Evolutionary conservation across 495 filamentous ascomycete genomes (phyloP).

Genomic region (Letharia lupina): DNA sequence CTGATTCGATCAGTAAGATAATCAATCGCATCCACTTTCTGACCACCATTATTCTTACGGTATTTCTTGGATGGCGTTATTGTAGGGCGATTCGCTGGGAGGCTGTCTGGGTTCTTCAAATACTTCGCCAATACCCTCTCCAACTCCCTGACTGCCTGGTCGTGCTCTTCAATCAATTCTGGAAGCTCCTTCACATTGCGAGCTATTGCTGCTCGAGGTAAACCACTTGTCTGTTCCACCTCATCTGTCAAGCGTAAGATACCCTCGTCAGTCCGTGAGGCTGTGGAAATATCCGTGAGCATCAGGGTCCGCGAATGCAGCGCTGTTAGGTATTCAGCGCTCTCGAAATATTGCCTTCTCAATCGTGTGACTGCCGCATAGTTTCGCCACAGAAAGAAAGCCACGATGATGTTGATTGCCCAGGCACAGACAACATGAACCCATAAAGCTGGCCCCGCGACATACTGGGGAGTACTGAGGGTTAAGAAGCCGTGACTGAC

Average conservation of each 20-base stretch:
- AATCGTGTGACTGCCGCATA: slow-evolving; percentile 64
- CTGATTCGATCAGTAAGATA: slow-evolving; percentile 81
- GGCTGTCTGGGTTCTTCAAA: slow-evolving; percentile 71
- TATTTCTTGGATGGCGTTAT: slow-evolving; percentile 69
- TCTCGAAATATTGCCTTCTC: slow-evolving; percentile 73
- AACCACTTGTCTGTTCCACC: slow-evolving; percentile 62
- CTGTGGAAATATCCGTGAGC: slow-evolving; percentile 78
- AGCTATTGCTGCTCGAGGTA: slow-evolving; percentile 73
- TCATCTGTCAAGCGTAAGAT: slow-evolving; percentile 70
- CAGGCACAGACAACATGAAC: slow-evolving; percentile 75
- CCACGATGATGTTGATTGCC: slow-evolving; percentile 65
- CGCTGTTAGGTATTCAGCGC: slow-evolving; percentile 79
- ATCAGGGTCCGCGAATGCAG: slow-evolving; percentile 86
- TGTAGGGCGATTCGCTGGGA: slow-evolving; percentile 69
- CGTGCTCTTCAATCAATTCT: slow-evolving; percentile 73
- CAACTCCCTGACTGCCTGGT: slow-evolving; percentile 66
- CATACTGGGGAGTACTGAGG: slow-evolving; percentile 46
- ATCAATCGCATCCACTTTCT: slow-evolving; percentile 85
- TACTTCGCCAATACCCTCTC: slow-evolving; percentile 83
- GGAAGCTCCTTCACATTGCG: slow-evolving; percentile 88
- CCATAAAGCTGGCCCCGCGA: slow-evolving; percentile 53
- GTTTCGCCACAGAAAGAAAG: slow-evolving; percentile 81
- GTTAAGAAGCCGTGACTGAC: slow-evolving; percentile 33
- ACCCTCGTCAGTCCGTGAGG: slow-evolving; percentile 71
- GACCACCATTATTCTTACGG: slow-evolving; percentile 35